These are phyloP conservation scores for Quercus ilex DNA, from an alignment of 306 rosid species.

Conservation along the genomic window DNA sequence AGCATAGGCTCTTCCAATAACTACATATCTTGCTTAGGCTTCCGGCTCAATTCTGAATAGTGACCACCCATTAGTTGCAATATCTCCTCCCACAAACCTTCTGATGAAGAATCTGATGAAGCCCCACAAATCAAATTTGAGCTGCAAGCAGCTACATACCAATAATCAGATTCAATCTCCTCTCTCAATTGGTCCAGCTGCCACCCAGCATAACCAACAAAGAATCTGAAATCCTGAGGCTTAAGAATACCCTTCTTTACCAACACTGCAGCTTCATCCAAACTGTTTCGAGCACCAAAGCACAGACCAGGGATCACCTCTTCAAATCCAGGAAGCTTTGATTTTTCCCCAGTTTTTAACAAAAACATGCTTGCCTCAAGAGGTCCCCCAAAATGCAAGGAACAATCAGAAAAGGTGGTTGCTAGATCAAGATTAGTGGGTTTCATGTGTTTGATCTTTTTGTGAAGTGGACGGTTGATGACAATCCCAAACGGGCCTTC, in stretches of 20 bases:
- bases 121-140: conserved; percentile 62
- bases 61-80: conserved; percentile 94
- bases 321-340: conserved; percentile 69
- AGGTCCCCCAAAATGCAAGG: conserved; percentile 92
- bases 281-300: conserved; percentile 85
- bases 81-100: conserved; percentile 86
- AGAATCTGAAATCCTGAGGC: conserved; percentile 86
- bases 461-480: conserved; percentile 90
- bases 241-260: conserved; percentile 84
- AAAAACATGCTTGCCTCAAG: conserved; percentile 94
- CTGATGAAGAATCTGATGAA: conserved; percentile 58
- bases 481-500: conserved; percentile 95
- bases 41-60: conserved; percentile 90
- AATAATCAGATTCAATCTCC: conserved; percentile 88
- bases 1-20: conserved; percentile 11
- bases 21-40: conserved; percentile 93
- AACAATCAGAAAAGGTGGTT: conserved; percentile 85
- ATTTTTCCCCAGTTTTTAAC: conserved; percentile 60
- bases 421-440: conserved; percentile 82
- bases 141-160: conserved; percentile 98
- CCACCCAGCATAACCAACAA: conserved; percentile 99
- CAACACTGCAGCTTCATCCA: conserved; percentile 80
- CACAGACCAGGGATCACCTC: conserved; percentile 91
- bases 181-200: conserved; percentile 88
- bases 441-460: conserved; percentile 79